Evolutionary conservation across 2,329 filamentous ascomycete genomes (phyloP).

Genomic region (Fusarium sp.): DNA sequence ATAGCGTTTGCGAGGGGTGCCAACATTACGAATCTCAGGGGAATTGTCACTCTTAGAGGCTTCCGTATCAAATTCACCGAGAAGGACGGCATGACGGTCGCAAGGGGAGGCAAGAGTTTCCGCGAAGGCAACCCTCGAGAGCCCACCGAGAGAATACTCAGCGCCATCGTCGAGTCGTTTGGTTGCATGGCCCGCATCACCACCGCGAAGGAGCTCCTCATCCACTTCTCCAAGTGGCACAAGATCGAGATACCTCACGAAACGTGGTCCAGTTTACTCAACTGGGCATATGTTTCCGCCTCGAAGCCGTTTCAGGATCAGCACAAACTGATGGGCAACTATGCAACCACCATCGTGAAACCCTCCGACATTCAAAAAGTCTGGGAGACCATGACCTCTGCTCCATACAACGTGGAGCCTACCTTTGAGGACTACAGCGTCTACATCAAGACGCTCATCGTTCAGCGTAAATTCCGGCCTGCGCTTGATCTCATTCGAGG

Average conservation of each 20-base stretch:
- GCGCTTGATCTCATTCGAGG: conserved; percentile 55
- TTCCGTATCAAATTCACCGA: conserved; percentile 47
- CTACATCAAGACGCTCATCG: conserved; percentile 56
- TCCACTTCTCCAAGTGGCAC: conserved; percentile 72
- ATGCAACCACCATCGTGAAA: conserved; percentile 51
- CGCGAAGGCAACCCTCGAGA: conserved; percentile 63
- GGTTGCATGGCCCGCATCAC: conserved; percentile 74
- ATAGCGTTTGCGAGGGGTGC: conserved; percentile 57
- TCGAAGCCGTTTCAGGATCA: conserved; percentile 53
- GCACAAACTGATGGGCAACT: conserved; percentile 50
- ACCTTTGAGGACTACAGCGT: conserved; percentile 67
- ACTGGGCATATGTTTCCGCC: conserved; percentile 73
- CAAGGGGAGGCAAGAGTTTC: conserved; percentile 55
- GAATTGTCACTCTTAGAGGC: conserved; percentile 49
- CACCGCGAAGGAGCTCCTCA: conserved; percentile 69
- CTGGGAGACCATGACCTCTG: conserved; percentile 69
- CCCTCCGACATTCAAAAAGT: conserved; percentile 62
- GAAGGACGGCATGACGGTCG: conserved; percentile 28
- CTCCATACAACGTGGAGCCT: conserved; percentile 68
- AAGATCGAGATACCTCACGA: conserved; percentile 65
- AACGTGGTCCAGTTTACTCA: conserved; percentile 76
- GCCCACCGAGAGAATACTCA: conserved; percentile 70
- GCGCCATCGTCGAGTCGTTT: conserved; percentile 76
- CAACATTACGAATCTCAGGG: conserved; percentile 49
- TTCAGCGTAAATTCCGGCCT: conserved; percentile 40